Conservation (phyloP, 192 early-diverging fungal genomes). For the Coemansia sp. region DNA sequence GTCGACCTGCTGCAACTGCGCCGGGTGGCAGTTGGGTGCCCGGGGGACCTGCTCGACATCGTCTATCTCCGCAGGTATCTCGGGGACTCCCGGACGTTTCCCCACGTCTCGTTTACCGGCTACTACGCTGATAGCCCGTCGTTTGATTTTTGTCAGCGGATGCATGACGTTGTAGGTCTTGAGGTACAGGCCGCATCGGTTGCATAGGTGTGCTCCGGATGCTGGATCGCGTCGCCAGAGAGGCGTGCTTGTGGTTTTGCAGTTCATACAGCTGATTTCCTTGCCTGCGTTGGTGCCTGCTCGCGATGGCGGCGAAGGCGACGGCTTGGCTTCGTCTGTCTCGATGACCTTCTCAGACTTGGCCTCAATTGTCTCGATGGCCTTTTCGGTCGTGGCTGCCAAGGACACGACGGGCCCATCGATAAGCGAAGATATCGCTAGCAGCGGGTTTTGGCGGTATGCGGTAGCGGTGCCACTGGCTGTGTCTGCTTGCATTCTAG, state of each 20-base stretch:
- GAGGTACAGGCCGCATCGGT: conserved; percentile 67
- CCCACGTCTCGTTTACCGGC: background rate
- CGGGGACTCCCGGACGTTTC: conserved; percentile 40
- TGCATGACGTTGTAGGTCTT: conserved; percentile 55
- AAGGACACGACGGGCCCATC: background rate
- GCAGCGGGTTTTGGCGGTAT: conserved; percentile 1
- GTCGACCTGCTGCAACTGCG: conserved; percentile 22
- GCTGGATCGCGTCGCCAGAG: conserved; percentile 71
- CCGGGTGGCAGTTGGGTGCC: conserved; percentile 43
- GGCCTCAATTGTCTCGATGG: background rate
- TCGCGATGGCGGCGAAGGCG: background rate
- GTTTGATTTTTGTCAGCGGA: conserved; percentile 40
- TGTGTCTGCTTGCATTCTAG: background rate
- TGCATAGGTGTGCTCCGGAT: conserved; percentile 70
- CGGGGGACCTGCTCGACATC: conserved; percentile 63
- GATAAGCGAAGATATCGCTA: conserved; percentile 7
- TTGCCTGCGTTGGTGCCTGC: background rate
- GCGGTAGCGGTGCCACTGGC: background rate
- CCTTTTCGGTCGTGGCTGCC: background rate
- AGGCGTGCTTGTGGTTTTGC: conserved; percentile 72
- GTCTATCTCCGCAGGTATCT: conserved; percentile 53
- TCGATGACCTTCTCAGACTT: too few species aligned
- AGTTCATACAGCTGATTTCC: conserved; percentile 64
- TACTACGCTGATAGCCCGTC: conserved; percentile 28
- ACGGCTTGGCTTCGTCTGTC: background rate